Evolutionary conservation across 1,284 basidiomycete species (phyloP), one percentile per base, ranked within the genome.

Genomic region (Sutorius eximius): DNA sequence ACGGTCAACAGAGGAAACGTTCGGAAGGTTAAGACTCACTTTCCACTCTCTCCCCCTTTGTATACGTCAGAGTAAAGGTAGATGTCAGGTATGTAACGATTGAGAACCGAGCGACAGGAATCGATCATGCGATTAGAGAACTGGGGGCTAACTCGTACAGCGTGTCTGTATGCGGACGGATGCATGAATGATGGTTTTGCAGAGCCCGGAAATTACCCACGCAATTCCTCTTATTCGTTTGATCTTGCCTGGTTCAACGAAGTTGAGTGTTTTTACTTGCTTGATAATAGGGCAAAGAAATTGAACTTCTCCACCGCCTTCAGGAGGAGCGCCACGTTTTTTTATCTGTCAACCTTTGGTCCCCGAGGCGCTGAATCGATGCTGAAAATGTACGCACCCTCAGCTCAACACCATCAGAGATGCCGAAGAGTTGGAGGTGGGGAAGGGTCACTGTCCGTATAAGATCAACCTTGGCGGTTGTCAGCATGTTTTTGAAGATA

Each of bases 51-150:
- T 24, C 95, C 92, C 10, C 95, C 95, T 69, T 97, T 95, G 75
- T 98, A 99, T 13, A 98, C 95, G 65, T 99, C 97, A 1, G 97
- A 97, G 70, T 98, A 97, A 29, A 99, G 83, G 72, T 99, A 98
- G 30, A 98, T 93, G 69, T 99, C 97, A 27, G 96, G 96, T 58
- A 99, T 97, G 73, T 93, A 98, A 5, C 95, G 87, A 68, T 98
- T 98, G 36, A 99, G 80, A 24, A 99, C 81, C 3, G 91, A 91
- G 41, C 97, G 85, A 11, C 93, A 87, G 2, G 94, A 82, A 66
- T 98, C 96, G 53, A 99, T 97, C 87, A 99, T 93, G 45, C 97
- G 85, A 72, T 98, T 98, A 3, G 95, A 95, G 69, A 99, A 93
- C 68, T 99, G 95, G 18, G 97, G 96, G 58, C 87, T 95, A 16